Conservation (phyloP, 2,329 filamentous ascomycete species). For the Exophiala alcalophila region DNA sequence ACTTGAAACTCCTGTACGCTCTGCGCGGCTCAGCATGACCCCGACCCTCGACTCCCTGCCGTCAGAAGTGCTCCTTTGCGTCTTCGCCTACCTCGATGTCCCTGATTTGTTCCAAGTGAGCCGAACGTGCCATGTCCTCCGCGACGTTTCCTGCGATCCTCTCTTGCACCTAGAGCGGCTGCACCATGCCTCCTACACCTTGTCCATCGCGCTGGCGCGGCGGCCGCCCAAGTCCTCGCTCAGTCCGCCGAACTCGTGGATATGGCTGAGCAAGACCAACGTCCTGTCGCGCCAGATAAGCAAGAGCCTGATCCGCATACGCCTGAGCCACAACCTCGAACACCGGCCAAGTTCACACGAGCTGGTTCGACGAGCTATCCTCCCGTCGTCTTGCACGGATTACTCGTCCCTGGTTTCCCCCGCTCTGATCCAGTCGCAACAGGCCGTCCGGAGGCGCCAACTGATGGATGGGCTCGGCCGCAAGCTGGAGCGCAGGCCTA, state of each 20-base stretch:
- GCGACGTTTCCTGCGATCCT: constrained; percentile 61
- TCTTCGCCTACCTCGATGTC: constrained; percentile 46
- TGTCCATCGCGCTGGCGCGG: constrained; percentile 57
- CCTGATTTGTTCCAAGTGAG: constrained; percentile 46
- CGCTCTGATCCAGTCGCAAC: constrained; percentile 28
- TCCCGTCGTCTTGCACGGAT: constrained; percentile 60
- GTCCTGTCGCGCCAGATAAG: constrained; percentile 62
- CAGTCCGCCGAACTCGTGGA: constrained; percentile 61
- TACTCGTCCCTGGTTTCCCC: constrained; percentile 28
- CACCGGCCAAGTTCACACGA: constrained; percentile 58
- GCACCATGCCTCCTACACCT: constrained; percentile 52
- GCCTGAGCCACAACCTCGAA: constrained; percentile 60
- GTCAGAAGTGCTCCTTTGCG: constrained; percentile 45
- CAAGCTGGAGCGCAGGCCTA: constrained; percentile 32
- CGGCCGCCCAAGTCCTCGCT: constrained; percentile 58
- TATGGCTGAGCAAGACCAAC: constrained; percentile 66
- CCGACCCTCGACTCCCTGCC: constrained; percentile 33
- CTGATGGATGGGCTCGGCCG: constrained; percentile 27
- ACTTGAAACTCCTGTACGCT: background rate
- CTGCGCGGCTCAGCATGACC: too few relatives aligned
- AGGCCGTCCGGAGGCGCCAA: constrained; percentile 21
- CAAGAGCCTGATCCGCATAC: constrained; percentile 63
- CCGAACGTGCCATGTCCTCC: constrained; percentile 58
- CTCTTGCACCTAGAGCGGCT: constrained; percentile 63
- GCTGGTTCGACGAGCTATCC: constrained; percentile 61